Conservation (phyloP, 768 basidiomycete genomes). For the Phanerodontia chrysosporium region DNA sequence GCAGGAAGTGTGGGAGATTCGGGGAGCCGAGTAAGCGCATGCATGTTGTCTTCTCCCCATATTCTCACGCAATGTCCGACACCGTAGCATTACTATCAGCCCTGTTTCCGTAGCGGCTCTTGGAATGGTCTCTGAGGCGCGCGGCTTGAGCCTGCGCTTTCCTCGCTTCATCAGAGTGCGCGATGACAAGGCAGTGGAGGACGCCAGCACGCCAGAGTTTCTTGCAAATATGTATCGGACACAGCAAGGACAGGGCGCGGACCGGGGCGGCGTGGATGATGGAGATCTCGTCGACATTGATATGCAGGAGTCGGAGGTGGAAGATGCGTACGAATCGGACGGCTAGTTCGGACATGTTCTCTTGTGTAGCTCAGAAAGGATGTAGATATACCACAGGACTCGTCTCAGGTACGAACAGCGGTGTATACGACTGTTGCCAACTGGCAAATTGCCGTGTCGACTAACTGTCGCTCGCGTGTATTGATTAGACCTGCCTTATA, state of each 20-base stretch:
- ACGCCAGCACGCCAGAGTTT: conserved; percentile 70
- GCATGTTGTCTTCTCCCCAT: not conserved
- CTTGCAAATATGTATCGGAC: conserved; percentile 64
- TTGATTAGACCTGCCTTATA: conserved; percentile 4
- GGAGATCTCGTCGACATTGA: conserved; percentile 59
- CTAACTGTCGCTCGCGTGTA: not conserved
- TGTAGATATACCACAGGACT: not conserved
- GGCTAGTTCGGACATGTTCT: not conserved
- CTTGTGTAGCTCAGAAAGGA: not conserved
- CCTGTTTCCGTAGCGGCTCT: conserved; percentile 81
- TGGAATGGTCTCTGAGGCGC: conserved; percentile 48
- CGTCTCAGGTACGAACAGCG: not conserved
- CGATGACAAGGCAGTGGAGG: conserved; percentile 68
- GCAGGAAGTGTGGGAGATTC: conserved; percentile 85
- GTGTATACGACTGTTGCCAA: not conserved
- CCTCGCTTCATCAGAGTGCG: conserved; percentile 76
- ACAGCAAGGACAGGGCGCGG: conserved; percentile 46
- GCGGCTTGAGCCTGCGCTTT: conserved; percentile 83
- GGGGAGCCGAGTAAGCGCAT: conserved; percentile 53
- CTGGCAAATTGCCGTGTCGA: not conserved
- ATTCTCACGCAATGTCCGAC: conserved; percentile 1
- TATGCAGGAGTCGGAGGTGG: conserved; percentile 25
- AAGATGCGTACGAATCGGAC: conserved; percentile 12
- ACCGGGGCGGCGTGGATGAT: conserved; percentile 43
- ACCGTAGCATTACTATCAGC: conserved; percentile 68